Evolutionary conservation across 163 green algal species (phyloP), one percentile per base, ranked within the genome.

Genomic region (Scenedesmus sp.): DNA sequence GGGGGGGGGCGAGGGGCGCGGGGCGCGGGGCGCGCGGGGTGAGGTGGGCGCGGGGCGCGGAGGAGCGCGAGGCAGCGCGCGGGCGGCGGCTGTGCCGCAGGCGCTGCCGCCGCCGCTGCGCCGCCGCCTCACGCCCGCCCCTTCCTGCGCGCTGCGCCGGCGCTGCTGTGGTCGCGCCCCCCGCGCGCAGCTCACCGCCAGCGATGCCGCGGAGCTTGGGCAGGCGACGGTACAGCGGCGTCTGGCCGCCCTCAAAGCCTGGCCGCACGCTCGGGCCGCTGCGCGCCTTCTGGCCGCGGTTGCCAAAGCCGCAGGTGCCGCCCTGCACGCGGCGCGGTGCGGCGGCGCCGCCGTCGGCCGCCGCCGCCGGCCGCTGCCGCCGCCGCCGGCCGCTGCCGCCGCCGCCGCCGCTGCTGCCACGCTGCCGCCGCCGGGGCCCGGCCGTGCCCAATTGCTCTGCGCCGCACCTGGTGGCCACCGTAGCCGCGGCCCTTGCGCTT

Each of bases 201-300:
- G 94, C 94, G 90, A 99, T 99, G 85, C 96, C 96, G 63, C 89
- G 91, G 11, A 99, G 88, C 91, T 99, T 99, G 44, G 96, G 96
- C 51, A 99, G 87, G 15, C 93, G 87, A 26, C 96, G 86, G 92
- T 99, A 99, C 26, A 99, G 90, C 1, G 96, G 93, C 18, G 86
- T 99, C 89, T 99, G 96, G 31, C 96, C 96, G 73, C 96, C 96
- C 89, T 99, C 96, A 89, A 99, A 99, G 34, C 96, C 96, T 51
- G 94, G 86, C 31, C 95, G 86, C 13, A 90, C 88, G 67, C 90
- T 85, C 42, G 87, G 83, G 58, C 96, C 96, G 44, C 91, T 95
- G 20, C 96, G 87, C 2, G 94, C 91, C 85, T 99, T 99, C 85
- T 99, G 96, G 31, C 96, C 96, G 44, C 95, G 88, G 90, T 98